Percentiles rank a stretch among this genome's conserved stretches.
Evolutionary conservation across 2,329 filamentous ascomycete genomes (phyloP).

Genomic region (Exophiala viscosa): DNA sequence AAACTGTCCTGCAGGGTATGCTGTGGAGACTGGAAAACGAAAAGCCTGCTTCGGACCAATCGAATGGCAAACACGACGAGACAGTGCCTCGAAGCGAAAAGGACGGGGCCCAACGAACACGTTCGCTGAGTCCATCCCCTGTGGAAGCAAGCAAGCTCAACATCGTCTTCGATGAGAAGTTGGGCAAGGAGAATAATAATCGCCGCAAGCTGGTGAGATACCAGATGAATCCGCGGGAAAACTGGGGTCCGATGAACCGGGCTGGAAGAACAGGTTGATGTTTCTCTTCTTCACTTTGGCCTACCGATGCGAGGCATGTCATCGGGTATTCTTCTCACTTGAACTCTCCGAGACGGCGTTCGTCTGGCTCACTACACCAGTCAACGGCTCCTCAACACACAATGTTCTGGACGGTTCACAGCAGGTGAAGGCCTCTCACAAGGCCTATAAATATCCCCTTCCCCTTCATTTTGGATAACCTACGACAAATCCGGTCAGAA

Average conservation of each 20-base stretch:
- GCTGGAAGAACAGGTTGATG: slow-evolving; percentile 29
- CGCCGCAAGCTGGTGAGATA: slow-evolving; percentile 74
- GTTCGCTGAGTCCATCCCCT: slow-evolving; percentile 21
- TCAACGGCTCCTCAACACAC: too few species aligned
- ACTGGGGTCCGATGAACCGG: slow-evolving; percentile 81
- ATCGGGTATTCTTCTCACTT: not conserved
- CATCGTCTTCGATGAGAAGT: slow-evolving; percentile 73
- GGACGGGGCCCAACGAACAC: slow-evolving; percentile 21
- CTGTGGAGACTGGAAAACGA: slow-evolving; percentile 36
- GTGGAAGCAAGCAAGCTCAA: slow-evolving; percentile 45
- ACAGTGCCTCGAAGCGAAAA: slow-evolving; percentile 21
- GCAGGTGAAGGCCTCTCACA: too few species aligned
- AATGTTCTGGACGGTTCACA: too few species aligned
- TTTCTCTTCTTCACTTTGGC: not conserved
- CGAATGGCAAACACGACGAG: slow-evolving; percentile 27
- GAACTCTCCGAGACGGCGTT: not conserved
- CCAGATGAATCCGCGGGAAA: slow-evolving; percentile 81
- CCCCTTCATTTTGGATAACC: too few species aligned
- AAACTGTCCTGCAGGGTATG: slow-evolving; percentile 43
- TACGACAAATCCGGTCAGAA: too few species aligned
- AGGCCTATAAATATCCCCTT: too few species aligned
- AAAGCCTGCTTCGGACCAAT: slow-evolving; percentile 25
- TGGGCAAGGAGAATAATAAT: slow-evolving; percentile 66
- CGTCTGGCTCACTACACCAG: too few species aligned
- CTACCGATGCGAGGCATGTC: too few species aligned